These are phyloP conservation scores for Trichosporon sp. DNA, from an alignment of 1,284 basidiomycete genomes.

Conservation along the genomic window DNA sequence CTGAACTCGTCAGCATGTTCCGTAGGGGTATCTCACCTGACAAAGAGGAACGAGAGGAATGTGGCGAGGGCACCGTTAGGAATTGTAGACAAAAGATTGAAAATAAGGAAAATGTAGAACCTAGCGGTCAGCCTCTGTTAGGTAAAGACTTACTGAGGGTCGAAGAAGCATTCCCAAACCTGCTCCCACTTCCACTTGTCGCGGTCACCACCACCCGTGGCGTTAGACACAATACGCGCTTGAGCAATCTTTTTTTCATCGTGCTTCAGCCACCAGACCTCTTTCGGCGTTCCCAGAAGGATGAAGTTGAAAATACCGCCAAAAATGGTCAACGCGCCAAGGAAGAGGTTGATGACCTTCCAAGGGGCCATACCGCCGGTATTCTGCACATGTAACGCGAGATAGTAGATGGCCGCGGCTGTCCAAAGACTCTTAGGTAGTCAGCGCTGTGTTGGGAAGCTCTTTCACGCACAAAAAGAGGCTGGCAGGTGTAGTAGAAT, in stretches of 20 bases:
- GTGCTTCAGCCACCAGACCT: constrained; percentile 37
- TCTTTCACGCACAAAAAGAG: constrained; percentile 11
- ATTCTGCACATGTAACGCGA: constrained; percentile 30
- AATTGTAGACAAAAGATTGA: constrained; percentile 37
- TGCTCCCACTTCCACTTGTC: constrained; percentile 38
- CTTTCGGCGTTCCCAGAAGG: constrained; percentile 37
- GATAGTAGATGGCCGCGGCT: constrained; percentile 31
- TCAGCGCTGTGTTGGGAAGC: too few relatives aligned
- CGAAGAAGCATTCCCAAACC: constrained; percentile 37
- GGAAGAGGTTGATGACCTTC: constrained; percentile 42
- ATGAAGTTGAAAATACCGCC: constrained; percentile 32
- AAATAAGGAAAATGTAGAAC: constrained; percentile 34
- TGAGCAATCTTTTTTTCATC: constrained; percentile 33
- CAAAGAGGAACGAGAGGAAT: constrained; percentile 32
- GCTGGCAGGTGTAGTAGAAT: constrained; percentile 38
- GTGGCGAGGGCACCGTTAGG: constrained; percentile 40
- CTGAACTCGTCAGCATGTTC: neutral
- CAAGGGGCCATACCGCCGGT: constrained; percentile 35
- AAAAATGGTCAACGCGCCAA: constrained; percentile 35
- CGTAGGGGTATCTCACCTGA: constrained; percentile 11
- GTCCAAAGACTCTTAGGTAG: constrained; percentile 26
- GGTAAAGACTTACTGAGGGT: constrained; percentile 33
- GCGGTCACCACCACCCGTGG: constrained; percentile 34
- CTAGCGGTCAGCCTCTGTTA: neutral
- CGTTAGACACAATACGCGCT: constrained; percentile 32